phyloP scores from a whole-genome alignment of 306 rosid genomes.

The Medicago truncatula region MtrunA17r5.0-ANR NC_053043.1:1821001-1821500 shows the following conservation, averaged over 20 bases:
- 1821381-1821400: constrained; percentile 63
- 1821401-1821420: constrained; percentile 88
- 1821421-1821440: constrained; percentile 79
- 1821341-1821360: constrained; percentile 16
- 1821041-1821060: neutral
- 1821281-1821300: neutral
- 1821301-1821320: constrained; percentile 12
- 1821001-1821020: neutral
- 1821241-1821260: neutral
- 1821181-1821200: neutral
- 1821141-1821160: neutral
- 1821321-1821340: constrained; percentile 33
- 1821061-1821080: neutral
- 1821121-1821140: neutral
- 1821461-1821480: constrained; percentile 50
- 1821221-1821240: neutral
- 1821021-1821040: neutral
- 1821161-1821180: neutral
- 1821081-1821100: neutral
- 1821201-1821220: neutral
- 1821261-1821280: neutral
- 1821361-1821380: constrained; percentile 36
- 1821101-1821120: neutral
- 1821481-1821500: constrained; percentile 35
- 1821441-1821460: constrained; percentile 79